Base-by-base conservation (phyloP, 208 protist species). In the Plasmodiophora brassicae region DNA sequence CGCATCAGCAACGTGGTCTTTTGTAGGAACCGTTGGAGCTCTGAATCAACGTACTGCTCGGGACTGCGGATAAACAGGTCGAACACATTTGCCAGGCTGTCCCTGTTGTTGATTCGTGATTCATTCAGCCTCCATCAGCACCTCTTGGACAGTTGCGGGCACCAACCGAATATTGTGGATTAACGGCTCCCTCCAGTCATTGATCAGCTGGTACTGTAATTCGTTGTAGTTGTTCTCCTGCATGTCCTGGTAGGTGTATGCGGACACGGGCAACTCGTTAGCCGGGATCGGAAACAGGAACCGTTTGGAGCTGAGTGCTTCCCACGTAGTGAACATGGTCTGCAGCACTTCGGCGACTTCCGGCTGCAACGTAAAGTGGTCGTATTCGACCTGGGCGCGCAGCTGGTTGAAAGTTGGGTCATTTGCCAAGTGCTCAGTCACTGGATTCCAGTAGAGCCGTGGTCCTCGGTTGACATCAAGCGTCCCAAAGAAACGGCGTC, bases 1-100 rank as follows among this genome's bases (percentile, higher is more conserved):
- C 65, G 32, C 65, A 78, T 78, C 65, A 78, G n/a, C 41, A 78
- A 78, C 32, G 65, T 38, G 20, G 65, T 78, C n/a, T 78, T 78
- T 38, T 36, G n/a, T 8, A 78, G n/a, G 41, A 78, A 78, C 20
- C 65, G 65, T 38, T 78, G 65, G 32, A 78, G 41, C 41, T 78
- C 65, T 44, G 32, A 44, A 38, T 78, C 65, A 44, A 14, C n/a
- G n/a, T 38, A 78, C n/a, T 78, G 14, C 10, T 78, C 65, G 14
- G 5, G 5, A 5, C 32, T 44, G n/a, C 65, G 65, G 41, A 78
- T 78, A 32, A 78, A 78, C 5, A 78, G 65, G 65, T 78, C 65
- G 65, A 78, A 78, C 5, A 78, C 65, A 32, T 78, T 78, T 36
- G 65, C 32, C 65, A 78, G 65, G 20, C n/a, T 5, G n/a, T 78